Evolutionary conservation across 495 filamentous ascomycete species (phyloP).

Genomic region (Penicillium paxilli): DNA sequence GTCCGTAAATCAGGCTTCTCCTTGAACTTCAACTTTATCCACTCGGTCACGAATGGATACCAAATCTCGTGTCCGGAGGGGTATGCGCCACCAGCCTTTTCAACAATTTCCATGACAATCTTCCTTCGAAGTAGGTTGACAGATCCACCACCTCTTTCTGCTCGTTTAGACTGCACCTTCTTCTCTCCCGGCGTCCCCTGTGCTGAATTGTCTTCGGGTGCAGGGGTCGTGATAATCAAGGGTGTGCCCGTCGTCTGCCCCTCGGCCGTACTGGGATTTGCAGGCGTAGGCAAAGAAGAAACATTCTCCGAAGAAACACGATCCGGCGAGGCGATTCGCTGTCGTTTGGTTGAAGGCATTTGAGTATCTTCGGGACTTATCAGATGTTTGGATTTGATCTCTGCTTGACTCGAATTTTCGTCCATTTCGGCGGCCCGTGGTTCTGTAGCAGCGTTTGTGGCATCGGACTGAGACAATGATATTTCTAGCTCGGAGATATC

Average conservation of each 20-base stretch:
- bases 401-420: not conserved
- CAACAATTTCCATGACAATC: constrained; percentile 69
- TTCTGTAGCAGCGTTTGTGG: not conserved
- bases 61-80: constrained; percentile 72
- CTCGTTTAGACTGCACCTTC: not conserved
- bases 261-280: not conserved
- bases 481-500: not conserved
- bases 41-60: constrained; percentile 64
- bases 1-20: constrained; percentile 53
- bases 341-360: constrained; percentile 2
- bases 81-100: constrained; percentile 69
- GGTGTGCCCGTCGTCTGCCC: not conserved
- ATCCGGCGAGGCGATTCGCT: constrained; percentile 2
- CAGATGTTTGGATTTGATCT: not conserved
- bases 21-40: constrained; percentile 51
- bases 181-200: not conserved
- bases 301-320: not conserved
- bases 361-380: not conserved
- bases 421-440: not conserved
- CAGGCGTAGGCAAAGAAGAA: not conserved
- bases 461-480: not conserved
- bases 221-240: not conserved
- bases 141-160: constrained; percentile 40
- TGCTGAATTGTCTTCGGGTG: not conserved
- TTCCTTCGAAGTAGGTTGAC: constrained; percentile 52